Conservation (phyloP, 2,329 filamentous ascomycete species). For the Lithohypha guttulata region DNA sequence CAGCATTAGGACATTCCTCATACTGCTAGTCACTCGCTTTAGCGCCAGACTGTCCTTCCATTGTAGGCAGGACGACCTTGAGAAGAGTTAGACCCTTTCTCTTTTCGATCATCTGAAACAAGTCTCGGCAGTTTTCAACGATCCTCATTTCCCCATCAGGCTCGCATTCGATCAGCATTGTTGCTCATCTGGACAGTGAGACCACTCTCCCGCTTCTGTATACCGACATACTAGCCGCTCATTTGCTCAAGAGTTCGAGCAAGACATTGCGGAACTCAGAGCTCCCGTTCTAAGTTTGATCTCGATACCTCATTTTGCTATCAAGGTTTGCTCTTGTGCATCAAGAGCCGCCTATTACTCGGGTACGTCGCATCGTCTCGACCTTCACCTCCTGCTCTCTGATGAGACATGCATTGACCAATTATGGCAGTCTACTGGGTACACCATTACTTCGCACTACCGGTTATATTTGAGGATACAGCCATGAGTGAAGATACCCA, state of each 20-base stretch:
- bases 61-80: slow-evolving; percentile 1
- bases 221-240: neutral
- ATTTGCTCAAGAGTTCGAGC: neutral
- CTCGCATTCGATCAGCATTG: slow-evolving; percentile 5
- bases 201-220: slow-evolving; percentile 4
- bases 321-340: neutral
- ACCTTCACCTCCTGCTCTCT: slow-evolving; percentile 3
- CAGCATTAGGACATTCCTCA: neutral
- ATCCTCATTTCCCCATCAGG: slow-evolving; percentile 5
- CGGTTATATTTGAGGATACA: slow-evolving; percentile 24
- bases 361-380: slow-evolving; percentile 8
- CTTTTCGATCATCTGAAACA: slow-evolving; percentile 6
- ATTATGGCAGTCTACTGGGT: slow-evolving; percentile 24
- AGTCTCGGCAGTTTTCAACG: neutral
- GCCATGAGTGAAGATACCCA: slow-evolving; percentile 21
- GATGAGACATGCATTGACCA: slow-evolving; percentile 8
- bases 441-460: slow-evolving; percentile 24
- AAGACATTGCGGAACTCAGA: neutral
- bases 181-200: slow-evolving; percentile 2
- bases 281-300: slow-evolving; percentile 4
- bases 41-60: slow-evolving; percentile 5
- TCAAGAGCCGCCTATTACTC: slow-evolving; percentile 3
- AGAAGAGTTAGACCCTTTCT: slow-evolving; percentile 3
- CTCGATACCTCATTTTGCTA: slow-evolving; percentile 2
- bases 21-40: slow-evolving; percentile 7